These are phyloP conservation scores for Claviceps cyperi DNA, from an alignment of 2,329 filamentous ascomycete genomes.

Conservation along the genomic window DNA sequence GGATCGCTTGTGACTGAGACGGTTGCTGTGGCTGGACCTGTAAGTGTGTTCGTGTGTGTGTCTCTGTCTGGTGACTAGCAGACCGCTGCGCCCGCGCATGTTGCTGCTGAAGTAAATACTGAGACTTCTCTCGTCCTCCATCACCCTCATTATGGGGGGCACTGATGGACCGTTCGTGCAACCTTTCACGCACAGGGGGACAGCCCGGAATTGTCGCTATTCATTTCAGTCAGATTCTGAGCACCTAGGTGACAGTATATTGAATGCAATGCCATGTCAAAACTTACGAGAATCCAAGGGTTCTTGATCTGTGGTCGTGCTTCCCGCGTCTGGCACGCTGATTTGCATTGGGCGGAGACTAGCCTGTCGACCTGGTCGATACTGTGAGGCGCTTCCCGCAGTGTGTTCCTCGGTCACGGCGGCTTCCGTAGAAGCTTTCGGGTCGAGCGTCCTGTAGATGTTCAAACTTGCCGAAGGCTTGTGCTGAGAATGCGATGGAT, in stretches of 20 bases:
- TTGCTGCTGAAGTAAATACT: conserved; percentile 12
- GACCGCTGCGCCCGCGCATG: conserved; percentile 13
- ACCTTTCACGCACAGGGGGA: conserved; percentile 46
- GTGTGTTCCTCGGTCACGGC: conserved; percentile 27
- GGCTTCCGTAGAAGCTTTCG: conserved; percentile 33
- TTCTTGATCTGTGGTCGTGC: conserved; percentile 56
- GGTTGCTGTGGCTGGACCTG: too few relatives aligned
- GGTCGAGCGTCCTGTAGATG: conserved; percentile 31
- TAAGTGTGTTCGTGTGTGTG: background rate
- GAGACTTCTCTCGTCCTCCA: conserved; percentile 10
- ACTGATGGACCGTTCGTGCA: conserved; percentile 51
- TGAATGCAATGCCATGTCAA: background rate
- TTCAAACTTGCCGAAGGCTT: conserved; percentile 28
- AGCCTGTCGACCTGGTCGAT: conserved; percentile 23
- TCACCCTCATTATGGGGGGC: conserved; percentile 25
- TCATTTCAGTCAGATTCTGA: conserved; percentile 8
- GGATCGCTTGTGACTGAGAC: conserved; percentile 17
- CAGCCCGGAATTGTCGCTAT: conserved; percentile 53
- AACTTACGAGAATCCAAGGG: conserved; percentile 57
- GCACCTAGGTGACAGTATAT: background rate
- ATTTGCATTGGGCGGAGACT: conserved; percentile 45
- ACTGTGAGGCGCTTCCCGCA: conserved; percentile 14
- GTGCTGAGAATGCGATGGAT: conserved; percentile 45
- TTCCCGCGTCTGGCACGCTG: conserved; percentile 49
- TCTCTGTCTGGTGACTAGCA: conserved; percentile 27